Conservation (phyloP, 2,329 filamentous ascomycete species). For the Byssochlamys sp. region DNA sequence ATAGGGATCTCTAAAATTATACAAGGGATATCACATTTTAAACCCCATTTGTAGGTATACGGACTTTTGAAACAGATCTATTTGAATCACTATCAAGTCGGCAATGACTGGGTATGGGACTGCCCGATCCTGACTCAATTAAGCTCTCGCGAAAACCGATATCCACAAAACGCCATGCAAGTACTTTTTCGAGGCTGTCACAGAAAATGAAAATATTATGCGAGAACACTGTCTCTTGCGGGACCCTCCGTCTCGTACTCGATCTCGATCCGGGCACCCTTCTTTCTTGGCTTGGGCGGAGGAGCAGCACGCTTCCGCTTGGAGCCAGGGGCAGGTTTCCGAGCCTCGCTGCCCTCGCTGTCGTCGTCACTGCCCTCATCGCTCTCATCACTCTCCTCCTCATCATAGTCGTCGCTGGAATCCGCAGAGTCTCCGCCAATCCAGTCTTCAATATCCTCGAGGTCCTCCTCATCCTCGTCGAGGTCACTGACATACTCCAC, state of each 20-base stretch:
- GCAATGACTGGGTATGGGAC: slow-evolving; percentile 27
- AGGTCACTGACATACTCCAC: slow-evolving; percentile 92
- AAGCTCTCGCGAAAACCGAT: slow-evolving; percentile 6
- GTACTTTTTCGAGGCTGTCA: slow-evolving; percentile 13
- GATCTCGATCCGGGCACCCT: slow-evolving; percentile 59
- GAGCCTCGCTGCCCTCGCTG: slow-evolving; percentile 46
- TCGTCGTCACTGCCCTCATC: slow-evolving; percentile 50
- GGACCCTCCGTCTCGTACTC: slow-evolving; percentile 67
- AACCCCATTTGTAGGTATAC: too few species aligned
- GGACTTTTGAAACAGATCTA: background rate
- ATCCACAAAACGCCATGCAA: slow-evolving; percentile 26
- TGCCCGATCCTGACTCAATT: slow-evolving; percentile 18
- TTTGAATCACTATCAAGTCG: slow-evolving; percentile 9
- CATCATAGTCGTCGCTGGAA: slow-evolving; percentile 37
- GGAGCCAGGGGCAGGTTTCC: slow-evolving; percentile 36
- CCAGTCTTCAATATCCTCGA: slow-evolving; percentile 97
- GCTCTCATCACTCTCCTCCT: slow-evolving; percentile 44
- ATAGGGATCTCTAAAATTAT: too few species aligned
- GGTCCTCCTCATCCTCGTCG: slow-evolving; percentile 62
- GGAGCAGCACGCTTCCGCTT: slow-evolving; percentile 50
- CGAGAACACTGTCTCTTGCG: slow-evolving; percentile 40
- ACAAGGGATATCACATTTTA: too few species aligned
- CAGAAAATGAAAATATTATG: slow-evolving; percentile 16
- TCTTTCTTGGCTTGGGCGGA: slow-evolving; percentile 49
- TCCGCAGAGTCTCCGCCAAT: slow-evolving; percentile 60